Conservation (phyloP, 441 rosid species). For the Adansonia madagascariensis region DNA sequence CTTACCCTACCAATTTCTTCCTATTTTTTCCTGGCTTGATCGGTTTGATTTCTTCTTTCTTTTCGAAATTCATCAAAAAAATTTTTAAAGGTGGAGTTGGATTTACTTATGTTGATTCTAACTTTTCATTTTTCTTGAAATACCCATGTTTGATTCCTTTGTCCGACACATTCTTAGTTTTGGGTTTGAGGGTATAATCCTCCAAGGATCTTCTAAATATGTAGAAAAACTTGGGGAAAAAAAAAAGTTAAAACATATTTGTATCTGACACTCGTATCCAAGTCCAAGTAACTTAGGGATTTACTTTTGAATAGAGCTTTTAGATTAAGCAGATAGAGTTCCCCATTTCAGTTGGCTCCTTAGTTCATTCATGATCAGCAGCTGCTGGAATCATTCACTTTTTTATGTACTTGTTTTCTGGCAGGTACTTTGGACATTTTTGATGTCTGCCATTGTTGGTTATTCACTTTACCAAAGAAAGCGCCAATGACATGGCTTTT, state of each 20-base stretch:
- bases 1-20: constrained; percentile 6
- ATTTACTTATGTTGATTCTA: not conserved
- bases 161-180: too few relatives aligned
- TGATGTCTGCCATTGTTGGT: constrained; percentile 97
- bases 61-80: not conserved
- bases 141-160: too few relatives aligned
- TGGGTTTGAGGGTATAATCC: too few relatives aligned
- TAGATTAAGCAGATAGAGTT: too few relatives aligned
- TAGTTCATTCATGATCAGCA: not conserved
- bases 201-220: too few relatives aligned
- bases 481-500: constrained; percentile 49
- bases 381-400: not conserved
- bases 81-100: not conserved
- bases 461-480: constrained; percentile 94
- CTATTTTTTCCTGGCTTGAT: not conserved
- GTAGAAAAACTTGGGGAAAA: too few relatives aligned
- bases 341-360: not conserved
- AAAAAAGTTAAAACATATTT: too few relatives aligned
- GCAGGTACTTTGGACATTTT: constrained; percentile 95
- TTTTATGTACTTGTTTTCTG: constrained; percentile 4
- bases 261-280: too few relatives aligned
- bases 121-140: too few relatives aligned
- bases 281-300: too few relatives aligned
- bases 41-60: not conserved
- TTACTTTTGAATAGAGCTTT: too few relatives aligned